Evolutionary conservation across 805 yeast genomes (phyloP).

Genomic region (Yamadazyma laniorum): DNA sequence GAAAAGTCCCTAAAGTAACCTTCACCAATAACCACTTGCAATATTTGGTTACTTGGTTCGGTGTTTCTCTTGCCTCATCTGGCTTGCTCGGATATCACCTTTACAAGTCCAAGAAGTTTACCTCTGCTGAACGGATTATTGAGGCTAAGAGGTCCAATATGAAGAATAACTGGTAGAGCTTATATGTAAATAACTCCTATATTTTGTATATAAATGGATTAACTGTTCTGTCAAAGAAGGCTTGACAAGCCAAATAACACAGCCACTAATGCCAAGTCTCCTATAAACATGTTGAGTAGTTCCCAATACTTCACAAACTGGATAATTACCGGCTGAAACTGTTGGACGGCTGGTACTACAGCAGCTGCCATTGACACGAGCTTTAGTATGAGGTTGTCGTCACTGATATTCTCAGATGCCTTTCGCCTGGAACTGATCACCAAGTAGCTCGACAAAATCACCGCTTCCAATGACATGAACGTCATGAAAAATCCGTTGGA

Average conservation of each 20-base stretch:
- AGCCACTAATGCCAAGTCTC: constrained; percentile 36
- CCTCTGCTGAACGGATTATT: constrained; percentile 39
- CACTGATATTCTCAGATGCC: constrained; percentile 22
- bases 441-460: constrained; percentile 33
- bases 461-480: constrained; percentile 33
- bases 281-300: constrained; percentile 32
- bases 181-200: constrained; percentile 1
- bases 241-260: constrained; percentile 40
- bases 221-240: constrained; percentile 1
- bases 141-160: constrained; percentile 40
- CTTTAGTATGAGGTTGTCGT: constrained; percentile 27
- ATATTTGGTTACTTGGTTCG: constrained; percentile 94
- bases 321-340: constrained; percentile 27
- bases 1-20: constrained; percentile 75
- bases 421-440: constrained; percentile 24
- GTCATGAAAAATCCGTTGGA: constrained; percentile 21
- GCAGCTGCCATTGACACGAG: constrained; percentile 31
- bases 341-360: constrained; percentile 32
- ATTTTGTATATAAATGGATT: neutral
- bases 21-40: constrained; percentile 88
- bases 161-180: constrained; percentile 19
- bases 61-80: constrained; percentile 71
- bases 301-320: constrained; percentile 36
- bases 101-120: constrained; percentile 27
- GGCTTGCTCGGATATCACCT: constrained; percentile 51